phyloP scores from a whole-genome alignment of 345 rosid genomes.

The Mercurialis annua region DNA sequence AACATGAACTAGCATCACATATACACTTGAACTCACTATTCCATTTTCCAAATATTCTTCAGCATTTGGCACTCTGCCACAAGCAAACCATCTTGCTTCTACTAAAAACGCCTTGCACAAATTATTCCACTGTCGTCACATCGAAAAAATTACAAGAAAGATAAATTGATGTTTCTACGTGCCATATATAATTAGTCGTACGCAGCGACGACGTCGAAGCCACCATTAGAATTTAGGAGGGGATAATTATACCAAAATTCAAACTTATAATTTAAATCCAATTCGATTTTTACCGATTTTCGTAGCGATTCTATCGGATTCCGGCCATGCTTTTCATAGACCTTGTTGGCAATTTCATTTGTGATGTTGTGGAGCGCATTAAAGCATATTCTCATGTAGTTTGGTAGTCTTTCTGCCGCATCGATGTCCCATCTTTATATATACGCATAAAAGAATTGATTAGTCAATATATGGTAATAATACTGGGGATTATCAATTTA shows the following conservation, averaged over 20 bases:
- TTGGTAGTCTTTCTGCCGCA: constrained; percentile 29
- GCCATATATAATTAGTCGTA: too few relatives aligned
- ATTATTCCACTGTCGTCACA: constrained; percentile 46
- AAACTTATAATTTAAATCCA: too few relatives aligned
- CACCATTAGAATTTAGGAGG: too few relatives aligned
- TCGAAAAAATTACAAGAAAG: neutral
- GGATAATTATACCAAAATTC: too few relatives aligned
- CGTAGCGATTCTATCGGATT: constrained; percentile 38
- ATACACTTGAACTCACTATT: constrained; percentile 51
- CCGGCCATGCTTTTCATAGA: constrained; percentile 32
- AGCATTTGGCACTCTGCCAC: constrained; percentile 29
- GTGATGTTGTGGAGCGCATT: constrained; percentile 42
- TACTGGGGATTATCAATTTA: too few relatives aligned
- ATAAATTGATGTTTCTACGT: too few relatives aligned
- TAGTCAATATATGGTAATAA: neutral
- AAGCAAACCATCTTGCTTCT: constrained; percentile 58
- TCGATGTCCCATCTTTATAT: constrained; percentile 41
- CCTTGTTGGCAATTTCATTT: constrained; percentile 35
- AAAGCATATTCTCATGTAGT: constrained; percentile 41
- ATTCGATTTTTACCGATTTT: constrained; percentile 32
- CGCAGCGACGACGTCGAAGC: too few relatives aligned
- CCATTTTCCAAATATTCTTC: constrained; percentile 59
- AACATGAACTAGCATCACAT: constrained; percentile 38
- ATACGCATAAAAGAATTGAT: neutral
- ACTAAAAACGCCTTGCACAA: constrained; percentile 53